Conservation (phyloP, 1,284 basidiomycete species). For the Irpex sp. region DNA sequence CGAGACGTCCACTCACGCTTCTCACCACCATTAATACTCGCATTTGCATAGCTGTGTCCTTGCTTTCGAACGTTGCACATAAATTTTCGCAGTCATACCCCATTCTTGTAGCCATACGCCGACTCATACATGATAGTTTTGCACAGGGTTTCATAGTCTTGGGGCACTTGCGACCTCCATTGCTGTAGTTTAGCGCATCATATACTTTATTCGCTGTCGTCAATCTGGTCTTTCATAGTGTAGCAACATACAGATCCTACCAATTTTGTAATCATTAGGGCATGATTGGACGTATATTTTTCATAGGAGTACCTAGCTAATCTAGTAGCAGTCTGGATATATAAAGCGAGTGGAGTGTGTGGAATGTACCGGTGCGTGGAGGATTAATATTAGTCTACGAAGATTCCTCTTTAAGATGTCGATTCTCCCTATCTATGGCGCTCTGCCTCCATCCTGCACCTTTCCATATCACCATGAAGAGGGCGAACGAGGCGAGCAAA, state of each 20-base stretch:
- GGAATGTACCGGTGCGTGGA: too few relatives aligned
- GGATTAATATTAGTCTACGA: too few relatives aligned
- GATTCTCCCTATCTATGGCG: conserved; percentile 27
- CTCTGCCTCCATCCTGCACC: conserved; percentile 38
- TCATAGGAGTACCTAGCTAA: background rate
- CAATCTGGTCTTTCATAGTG: background rate
- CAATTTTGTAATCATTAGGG: background rate
- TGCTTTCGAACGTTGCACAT: background rate
- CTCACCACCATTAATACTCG: background rate
- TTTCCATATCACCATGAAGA: conserved; percentile 47
- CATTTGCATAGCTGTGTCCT: background rate
- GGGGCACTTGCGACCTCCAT: background rate
- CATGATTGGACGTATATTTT: background rate
- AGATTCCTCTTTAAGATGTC: background rate
- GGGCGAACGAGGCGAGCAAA: conserved; percentile 46
- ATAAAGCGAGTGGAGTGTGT: too few relatives aligned
- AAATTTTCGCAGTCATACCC: background rate
- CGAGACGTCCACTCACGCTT: background rate
- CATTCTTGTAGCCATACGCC: background rate
- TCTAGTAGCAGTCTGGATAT: background rate
- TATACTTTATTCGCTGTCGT: background rate
- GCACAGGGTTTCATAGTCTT: background rate
- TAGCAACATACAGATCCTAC: background rate
- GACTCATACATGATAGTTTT: background rate
- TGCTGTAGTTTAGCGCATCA: background rate